These are phyloP conservation scores for Neonothopanus nambi DNA, from an alignment of 1,284 basidiomycete species.

Conservation along the genomic window DNA sequence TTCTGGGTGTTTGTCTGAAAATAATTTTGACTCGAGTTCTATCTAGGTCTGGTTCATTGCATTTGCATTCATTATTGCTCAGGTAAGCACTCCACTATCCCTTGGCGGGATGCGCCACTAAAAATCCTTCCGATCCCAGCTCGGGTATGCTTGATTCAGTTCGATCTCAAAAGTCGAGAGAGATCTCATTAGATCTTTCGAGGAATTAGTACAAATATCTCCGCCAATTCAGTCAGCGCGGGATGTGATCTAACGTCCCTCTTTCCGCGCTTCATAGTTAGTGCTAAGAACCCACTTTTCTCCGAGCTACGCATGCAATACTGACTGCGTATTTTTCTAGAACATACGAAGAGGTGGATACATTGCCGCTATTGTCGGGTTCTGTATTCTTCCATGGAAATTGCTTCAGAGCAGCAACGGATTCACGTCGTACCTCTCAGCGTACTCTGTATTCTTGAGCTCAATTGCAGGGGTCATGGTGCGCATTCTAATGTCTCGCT, in stretches of 20 bases:
- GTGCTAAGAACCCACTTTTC: no score
- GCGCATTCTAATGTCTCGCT: conserved; percentile 5
- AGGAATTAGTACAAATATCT: conserved; percentile 66
- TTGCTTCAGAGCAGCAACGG: conserved; percentile 73
- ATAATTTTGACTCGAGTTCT: conserved; percentile 9
- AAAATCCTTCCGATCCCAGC: conserved; percentile 13
- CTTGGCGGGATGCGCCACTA: neutral
- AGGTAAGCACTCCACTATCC: conserved; percentile 28
- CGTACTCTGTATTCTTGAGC: conserved; percentile 81
- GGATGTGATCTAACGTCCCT: conserved; percentile 85
- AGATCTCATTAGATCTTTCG: conserved; percentile 6
- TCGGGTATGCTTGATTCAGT: conserved; percentile 30
- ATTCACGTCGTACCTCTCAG: conserved; percentile 83
- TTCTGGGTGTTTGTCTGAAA: conserved; percentile 1
- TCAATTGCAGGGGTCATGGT: conserved; percentile 85
- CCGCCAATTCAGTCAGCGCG: conserved; percentile 83
- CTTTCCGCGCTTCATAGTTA: conserved; percentile 74
- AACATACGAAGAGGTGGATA: conserved; percentile 86
- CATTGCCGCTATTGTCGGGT: conserved; percentile 72
- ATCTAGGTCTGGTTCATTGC: conserved; percentile 73
- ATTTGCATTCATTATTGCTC: conserved; percentile 73
- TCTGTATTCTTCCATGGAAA: conserved; percentile 82
- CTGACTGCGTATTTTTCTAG: no score
- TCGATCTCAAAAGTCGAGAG: conserved; percentile 5
- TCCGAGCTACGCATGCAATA: no score